phyloP scores from a whole-genome alignment of 1,284 basidiomycete species.

The Ganoderma boninense region DNA sequence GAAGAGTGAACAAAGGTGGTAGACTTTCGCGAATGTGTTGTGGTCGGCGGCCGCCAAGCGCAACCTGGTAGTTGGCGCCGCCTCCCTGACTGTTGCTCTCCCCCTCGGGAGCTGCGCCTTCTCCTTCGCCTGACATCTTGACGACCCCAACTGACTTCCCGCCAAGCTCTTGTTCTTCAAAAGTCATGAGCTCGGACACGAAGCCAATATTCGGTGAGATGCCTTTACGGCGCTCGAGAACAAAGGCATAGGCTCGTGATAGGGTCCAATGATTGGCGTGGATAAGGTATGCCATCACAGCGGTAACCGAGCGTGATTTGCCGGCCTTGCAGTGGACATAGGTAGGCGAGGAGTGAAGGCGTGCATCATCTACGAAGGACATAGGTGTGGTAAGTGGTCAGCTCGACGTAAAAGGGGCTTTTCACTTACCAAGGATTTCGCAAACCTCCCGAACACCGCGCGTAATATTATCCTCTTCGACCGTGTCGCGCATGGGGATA shows the following conservation, averaged over 20 bases:
- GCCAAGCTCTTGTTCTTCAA: slow-evolving; percentile 90
- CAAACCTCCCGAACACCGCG: slow-evolving; percentile 87
- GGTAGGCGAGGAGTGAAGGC: slow-evolving; percentile 85
- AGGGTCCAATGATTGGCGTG: slow-evolving; percentile 97
- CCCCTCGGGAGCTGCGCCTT: slow-evolving; percentile 30
- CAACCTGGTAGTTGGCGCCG: slow-evolving; percentile 48
- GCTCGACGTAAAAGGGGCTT: background rate
- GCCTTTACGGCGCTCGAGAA: slow-evolving; percentile 88
- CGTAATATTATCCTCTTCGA: slow-evolving; percentile 93
- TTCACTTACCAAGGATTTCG: slow-evolving; percentile 79
- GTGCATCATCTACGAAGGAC: slow-evolving; percentile 79
- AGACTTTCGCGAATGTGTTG: slow-evolving; percentile 79
- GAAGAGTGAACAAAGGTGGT: slow-evolving; percentile 63
- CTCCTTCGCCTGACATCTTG: slow-evolving; percentile 47
- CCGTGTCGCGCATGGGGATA: slow-evolving; percentile 93
- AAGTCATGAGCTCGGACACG: slow-evolving; percentile 96
- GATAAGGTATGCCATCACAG: slow-evolving; percentile 97
- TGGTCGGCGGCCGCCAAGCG: slow-evolving; percentile 56
- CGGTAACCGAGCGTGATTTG: slow-evolving; percentile 95
- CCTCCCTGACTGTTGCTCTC: slow-evolving; percentile 37
- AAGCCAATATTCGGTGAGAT: slow-evolving; percentile 99
- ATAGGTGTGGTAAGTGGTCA: background rate
- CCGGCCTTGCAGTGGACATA: slow-evolving; percentile 98
- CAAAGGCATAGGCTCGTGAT: slow-evolving; percentile 89
- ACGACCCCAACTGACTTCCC: slow-evolving; percentile 82